phyloP scores from a whole-genome alignment of 805 yeast species.

The Sugiyamaella smithiae region DNA sequence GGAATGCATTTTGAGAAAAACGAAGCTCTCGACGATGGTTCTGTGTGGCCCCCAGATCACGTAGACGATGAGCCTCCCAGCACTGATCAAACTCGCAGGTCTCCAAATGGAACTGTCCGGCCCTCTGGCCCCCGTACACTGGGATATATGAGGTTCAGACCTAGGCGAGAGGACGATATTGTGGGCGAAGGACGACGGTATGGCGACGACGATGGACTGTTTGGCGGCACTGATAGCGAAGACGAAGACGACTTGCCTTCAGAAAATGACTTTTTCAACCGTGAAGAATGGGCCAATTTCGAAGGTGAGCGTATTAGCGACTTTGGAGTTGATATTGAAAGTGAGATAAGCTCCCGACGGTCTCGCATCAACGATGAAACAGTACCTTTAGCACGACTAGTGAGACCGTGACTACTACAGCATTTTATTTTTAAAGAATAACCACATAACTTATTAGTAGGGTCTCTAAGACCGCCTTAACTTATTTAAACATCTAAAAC shows the following conservation, averaged over 20 bases:
- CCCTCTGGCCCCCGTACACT: constrained; percentile 15
- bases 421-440: neutral
- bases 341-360: constrained; percentile 7
- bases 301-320: constrained; percentile 83
- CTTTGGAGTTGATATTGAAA: constrained; percentile 72
- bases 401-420: neutral
- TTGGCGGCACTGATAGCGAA: neutral
- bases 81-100: neutral
- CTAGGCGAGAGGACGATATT: constrained; percentile 2
- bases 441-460: neutral
- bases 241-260: constrained; percentile 4
- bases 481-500: neutral
- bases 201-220: neutral
- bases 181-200: neutral
- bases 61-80: constrained; percentile 41
- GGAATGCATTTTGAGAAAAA: constrained; percentile 60
- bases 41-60: constrained; percentile 96
- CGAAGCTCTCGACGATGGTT: constrained; percentile 46
- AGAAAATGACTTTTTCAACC: constrained; percentile 32
- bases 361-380: constrained; percentile 2
- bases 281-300: constrained; percentile 65
- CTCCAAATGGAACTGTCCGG: too few relatives aligned
- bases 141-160: constrained; percentile 14
- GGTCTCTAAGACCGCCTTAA: neutral
- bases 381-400: constrained; percentile 15